Percentiles rank a stretch among this genome's conserved stretches.
These are phyloP conservation scores for Fonsecaea erecta DNA, from an alignment of 2,329 filamentous ascomycete genomes.

Conservation along the genomic window DNA sequence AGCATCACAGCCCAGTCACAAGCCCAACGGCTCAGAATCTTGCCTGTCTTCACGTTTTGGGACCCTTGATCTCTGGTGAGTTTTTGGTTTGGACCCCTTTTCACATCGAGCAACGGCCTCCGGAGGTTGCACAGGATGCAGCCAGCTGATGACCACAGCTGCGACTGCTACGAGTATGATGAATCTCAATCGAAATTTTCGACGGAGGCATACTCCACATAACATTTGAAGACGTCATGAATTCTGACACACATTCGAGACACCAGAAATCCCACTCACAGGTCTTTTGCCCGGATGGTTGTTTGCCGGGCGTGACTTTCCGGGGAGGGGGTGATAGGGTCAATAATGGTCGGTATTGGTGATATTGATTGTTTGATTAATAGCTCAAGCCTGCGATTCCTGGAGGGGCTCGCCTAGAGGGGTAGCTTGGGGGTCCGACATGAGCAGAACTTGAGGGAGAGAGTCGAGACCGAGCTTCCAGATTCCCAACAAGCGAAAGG, in stretches of 20 bases:
- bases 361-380: background rate
- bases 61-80: background rate
- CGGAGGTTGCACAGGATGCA: background rate
- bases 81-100: background rate
- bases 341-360: background rate
- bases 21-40: conserved; percentile 5
- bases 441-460: background rate
- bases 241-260: conserved; percentile 3
- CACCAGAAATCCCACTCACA: background rate
- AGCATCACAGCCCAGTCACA: background rate
- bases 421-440: background rate
- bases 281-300: background rate
- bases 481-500: background rate
- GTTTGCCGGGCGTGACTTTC: background rate
- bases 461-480: background rate
- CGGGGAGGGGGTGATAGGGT: background rate
- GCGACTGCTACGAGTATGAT: background rate
- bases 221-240: conserved; percentile 6
- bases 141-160: background rate
- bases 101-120: background rate
- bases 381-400: background rate
- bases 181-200: background rate
- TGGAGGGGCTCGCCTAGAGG: background rate
- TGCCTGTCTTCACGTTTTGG: conserved; percentile 1
- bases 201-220: background rate